phyloP scores from a whole-genome alignment of 306 rosid genomes.

The Hippophae rhamnoides region DNA sequence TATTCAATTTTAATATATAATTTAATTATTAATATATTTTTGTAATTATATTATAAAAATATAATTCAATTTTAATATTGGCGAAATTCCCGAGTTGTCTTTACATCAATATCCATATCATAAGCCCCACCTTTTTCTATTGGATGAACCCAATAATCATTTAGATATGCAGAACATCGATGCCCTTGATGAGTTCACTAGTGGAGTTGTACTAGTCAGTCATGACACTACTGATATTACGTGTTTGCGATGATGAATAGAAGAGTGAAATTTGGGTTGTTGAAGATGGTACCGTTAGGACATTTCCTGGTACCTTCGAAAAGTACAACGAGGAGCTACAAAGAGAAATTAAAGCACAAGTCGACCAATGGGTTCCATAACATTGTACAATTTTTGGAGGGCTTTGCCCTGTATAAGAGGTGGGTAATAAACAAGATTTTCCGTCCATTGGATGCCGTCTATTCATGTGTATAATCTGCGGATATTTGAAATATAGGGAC shows the following conservation, averaged over 20 bases:
- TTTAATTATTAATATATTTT: too few relatives aligned
- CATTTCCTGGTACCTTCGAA: conserved; percentile 38
- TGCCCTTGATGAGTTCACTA: conserved; percentile 60
- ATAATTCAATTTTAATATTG: conserved; percentile 1
- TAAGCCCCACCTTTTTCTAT: conserved; percentile 63
- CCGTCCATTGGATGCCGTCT: too few relatives aligned
- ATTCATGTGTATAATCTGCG: too few relatives aligned
- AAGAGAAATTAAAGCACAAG: conserved; percentile 49
- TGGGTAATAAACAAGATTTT: too few relatives aligned
- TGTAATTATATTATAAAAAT: too few relatives aligned
- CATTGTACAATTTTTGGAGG: too few relatives aligned
- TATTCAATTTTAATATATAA: too few relatives aligned
- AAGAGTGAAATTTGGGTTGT: conserved; percentile 77
- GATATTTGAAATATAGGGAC: too few relatives aligned
- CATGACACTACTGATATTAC: conserved; percentile 66
- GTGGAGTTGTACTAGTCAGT: conserved; percentile 72
- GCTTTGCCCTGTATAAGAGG: too few relatives aligned
- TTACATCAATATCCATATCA: conserved; percentile 77
- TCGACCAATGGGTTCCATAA: conserved; percentile 30
- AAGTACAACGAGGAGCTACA: conserved; percentile 51
- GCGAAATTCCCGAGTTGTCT: conserved; percentile 62
- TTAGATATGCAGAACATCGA: conserved; percentile 79
- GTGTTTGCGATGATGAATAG: conserved; percentile 66
- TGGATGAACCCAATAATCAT: conserved; percentile 78
- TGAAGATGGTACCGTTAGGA: conserved; percentile 49